Percentiles rank a stretch among this genome's conserved stretches.
Evolutionary conservation across 129 eudicot species (phyloP).

Genomic region (Flaveria trinervia): DNA sequence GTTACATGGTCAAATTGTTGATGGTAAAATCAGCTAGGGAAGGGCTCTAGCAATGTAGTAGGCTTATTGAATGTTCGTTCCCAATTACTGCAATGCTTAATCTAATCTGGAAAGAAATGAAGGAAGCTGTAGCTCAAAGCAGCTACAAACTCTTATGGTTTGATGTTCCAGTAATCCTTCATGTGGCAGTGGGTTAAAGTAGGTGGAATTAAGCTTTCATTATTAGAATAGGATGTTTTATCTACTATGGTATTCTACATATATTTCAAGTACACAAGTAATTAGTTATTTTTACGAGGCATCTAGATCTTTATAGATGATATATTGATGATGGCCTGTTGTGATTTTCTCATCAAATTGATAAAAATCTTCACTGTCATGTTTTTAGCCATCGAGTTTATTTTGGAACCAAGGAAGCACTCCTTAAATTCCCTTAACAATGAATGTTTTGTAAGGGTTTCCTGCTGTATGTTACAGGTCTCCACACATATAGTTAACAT

Average conservation of each 20-base stretch:
- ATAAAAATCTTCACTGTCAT: neutral
- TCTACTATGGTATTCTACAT: neutral
- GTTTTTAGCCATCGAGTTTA: neutral
- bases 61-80: neutral
- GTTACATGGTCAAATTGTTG: neutral
- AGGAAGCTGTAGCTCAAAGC: neutral
- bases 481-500: neutral
- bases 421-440: neutral
- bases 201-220: neutral
- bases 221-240: neutral
- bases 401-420: slow-evolving; percentile 6
- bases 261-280: neutral
- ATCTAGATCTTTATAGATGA: neutral
- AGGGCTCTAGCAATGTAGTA: neutral
- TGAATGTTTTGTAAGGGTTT: slow-evolving; percentile 3
- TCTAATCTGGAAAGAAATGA: slow-evolving; percentile 8
- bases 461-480: neutral
- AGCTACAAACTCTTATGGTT: neutral
- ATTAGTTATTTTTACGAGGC: neutral
- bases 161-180: neutral
- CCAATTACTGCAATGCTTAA: neutral
- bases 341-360: neutral
- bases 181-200: neutral
- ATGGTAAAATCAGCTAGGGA: neutral
- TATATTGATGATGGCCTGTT: neutral